Conservation (phyloP, 2,329 filamentous ascomycete genomes). For the Neonectria hederae region DNA sequence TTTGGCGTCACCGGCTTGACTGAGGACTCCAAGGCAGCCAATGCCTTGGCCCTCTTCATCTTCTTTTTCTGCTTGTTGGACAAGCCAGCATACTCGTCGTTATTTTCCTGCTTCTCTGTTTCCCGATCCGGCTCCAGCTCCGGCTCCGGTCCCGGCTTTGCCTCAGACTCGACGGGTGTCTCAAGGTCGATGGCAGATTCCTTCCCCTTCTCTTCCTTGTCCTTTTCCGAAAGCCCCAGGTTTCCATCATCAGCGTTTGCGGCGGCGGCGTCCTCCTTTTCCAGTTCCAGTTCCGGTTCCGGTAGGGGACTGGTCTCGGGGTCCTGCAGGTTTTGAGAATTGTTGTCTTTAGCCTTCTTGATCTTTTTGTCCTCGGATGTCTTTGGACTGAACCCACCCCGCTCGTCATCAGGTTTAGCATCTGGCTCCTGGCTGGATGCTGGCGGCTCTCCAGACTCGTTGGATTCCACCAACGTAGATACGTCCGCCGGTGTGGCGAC, state of each 20-base stretch:
- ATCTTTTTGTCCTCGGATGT: conserved; percentile 47
- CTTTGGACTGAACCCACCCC: conserved; percentile 43
- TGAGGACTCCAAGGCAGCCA: conserved; percentile 32
- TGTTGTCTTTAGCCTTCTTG: conserved; percentile 47
- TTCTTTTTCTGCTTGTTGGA: conserved; percentile 43
- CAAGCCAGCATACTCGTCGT: conserved; percentile 39
- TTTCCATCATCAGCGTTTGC: conserved; percentile 35
- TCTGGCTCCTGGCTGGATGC: conserved; percentile 37
- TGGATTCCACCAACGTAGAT: conserved; percentile 24
- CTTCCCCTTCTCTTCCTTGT: conserved; percentile 30
- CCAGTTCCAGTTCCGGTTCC: conserved; percentile 41
- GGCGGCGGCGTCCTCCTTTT: conserved; percentile 40
- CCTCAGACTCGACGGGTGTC: conserved; percentile 29
- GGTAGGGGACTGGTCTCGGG: conserved; percentile 37
- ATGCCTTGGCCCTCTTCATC: conserved; percentile 36
- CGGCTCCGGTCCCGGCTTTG: conserved; percentile 30
- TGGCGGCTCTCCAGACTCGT: conserved; percentile 31
- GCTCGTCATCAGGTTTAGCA: conserved; percentile 43
- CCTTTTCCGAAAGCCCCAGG: conserved; percentile 30
- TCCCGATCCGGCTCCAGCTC: conserved; percentile 31
- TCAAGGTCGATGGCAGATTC: conserved; percentile 29
- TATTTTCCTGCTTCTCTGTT: conserved; percentile 32
- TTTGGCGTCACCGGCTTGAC: conserved; percentile 28
- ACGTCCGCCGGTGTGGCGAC: conserved; percentile 18
- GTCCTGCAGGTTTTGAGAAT: conserved; percentile 44